Base-by-base conservation (phyloP, 2,329 filamentous ascomycete species). In the Gnomoniopsis smithogilvyi region DNA sequence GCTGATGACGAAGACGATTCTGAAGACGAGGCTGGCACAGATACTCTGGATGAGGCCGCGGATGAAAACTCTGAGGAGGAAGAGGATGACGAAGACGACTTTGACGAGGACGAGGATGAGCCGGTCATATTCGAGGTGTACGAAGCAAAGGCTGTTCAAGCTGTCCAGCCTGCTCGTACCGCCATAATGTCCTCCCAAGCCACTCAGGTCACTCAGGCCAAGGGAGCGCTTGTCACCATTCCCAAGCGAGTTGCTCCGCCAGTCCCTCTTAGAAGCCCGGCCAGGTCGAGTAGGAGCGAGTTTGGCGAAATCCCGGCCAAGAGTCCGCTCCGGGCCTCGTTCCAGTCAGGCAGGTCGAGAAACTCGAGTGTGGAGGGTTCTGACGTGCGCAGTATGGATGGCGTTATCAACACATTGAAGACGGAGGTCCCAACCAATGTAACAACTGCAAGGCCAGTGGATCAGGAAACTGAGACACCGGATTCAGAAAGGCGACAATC, bases 181-280 rank as follows among this genome's bases (percentile, higher is more conserved):
- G 82, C 85, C 45, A 79, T 84, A 47, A 77, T 85, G 51, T 81
- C 83, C 2, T 85, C 89, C 1, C 85, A 89, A 56, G 80, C 85
- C 56, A 84, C 89, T 3, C 85, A 89, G 56, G 81, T 86, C 57
- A 85, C 92, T 58, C 80, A 83, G 33, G 88, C 86, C 43, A 89
- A 90, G 68, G 91, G 92, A 24, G 88, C 89, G 53, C 78, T 97
- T 53, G 91, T 97, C 30, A 92, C 86, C 49, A 96, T 97, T 60
- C 86, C 90, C 14, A 96, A 94, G 74, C 84, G 92, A 38, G 74
- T 87, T 1, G 85, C 91, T 1, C 92, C 93, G 1, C 86, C 90
- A 10, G 81, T 96, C 14, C 93, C 93, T 1, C 81, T 85, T 3
- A 81, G 92, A 51, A 96, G 90, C 68, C 89, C 91, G 1, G 86